Percentiles rank a stretch among this genome's conserved stretches.
phyloP scores from a whole-genome alignment of 2,329 filamentous ascomycete species.

The Diaporthe caulivora region DNA sequence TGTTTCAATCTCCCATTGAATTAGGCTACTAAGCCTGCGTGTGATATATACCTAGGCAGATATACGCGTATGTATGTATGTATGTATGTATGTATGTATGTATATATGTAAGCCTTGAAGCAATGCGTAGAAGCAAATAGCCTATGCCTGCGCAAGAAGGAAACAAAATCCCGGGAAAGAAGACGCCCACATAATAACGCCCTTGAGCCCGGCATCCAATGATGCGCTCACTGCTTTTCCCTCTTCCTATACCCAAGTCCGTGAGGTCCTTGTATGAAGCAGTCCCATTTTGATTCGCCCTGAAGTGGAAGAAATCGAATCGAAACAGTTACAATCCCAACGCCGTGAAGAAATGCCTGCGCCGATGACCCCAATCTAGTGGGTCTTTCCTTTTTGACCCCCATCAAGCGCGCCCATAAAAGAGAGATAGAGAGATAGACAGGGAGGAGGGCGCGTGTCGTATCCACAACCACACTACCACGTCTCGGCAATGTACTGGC shows the following conservation, averaged over 20 bases:
- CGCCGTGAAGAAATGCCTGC: slow-evolving; percentile 25
- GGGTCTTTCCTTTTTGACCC: background rate
- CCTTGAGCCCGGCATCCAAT: background rate
- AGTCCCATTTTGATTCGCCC: slow-evolving; percentile 11
- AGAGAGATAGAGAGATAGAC: background rate
- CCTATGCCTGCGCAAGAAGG: background rate
- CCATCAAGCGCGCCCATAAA: slow-evolving; percentile 15
- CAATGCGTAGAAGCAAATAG: background rate
- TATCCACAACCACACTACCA: slow-evolving; percentile 59
- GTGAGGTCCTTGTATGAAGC: slow-evolving; percentile 29
- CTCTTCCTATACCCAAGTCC: slow-evolving; percentile 9
- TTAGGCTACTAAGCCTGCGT: background rate
- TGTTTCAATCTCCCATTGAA: slow-evolving; percentile 1
- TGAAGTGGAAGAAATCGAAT: background rate
- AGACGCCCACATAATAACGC: slow-evolving; percentile 2
- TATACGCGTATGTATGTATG: background rate
- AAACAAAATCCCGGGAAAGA: background rate
- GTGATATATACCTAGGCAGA: background rate
- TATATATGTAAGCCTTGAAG: background rate
- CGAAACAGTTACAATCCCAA: background rate
- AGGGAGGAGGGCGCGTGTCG: background rate
- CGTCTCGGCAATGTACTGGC: slow-evolving; percentile 93
- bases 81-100: background rate
- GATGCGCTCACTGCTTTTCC: slow-evolving; percentile 20
- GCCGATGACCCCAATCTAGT: slow-evolving; percentile 1